Evolutionary conservation across 2,329 filamentous ascomycete species (phyloP).

Genomic region (Botrytis sinoallii): DNA sequence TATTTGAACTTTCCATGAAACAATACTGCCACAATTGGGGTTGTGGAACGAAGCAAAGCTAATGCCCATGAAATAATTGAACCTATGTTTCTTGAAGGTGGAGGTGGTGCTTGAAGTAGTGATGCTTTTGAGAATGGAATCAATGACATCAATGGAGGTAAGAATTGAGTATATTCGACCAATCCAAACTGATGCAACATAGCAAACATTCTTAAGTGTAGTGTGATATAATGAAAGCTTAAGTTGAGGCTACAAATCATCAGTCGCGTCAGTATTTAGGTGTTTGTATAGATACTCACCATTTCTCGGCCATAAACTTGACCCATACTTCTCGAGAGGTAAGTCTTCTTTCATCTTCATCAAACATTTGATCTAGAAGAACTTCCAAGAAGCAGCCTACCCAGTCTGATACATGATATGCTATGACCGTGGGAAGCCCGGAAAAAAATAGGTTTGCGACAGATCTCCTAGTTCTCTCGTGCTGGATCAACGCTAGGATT

Average conservation of each 20-base stretch:
- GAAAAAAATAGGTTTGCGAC: constrained; percentile 29
- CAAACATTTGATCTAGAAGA: constrained; percentile 27
- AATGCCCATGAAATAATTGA: constrained; percentile 26
- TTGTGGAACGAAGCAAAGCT: constrained; percentile 23
- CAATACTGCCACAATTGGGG: constrained; percentile 33
- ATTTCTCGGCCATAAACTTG: constrained; percentile 14
- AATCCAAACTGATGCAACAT: constrained; percentile 37
- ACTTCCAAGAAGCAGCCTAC: constrained; percentile 27
- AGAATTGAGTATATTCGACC: constrained; percentile 20
- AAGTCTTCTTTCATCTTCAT: constrained; percentile 26
- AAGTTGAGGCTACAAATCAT: constrained; percentile 31
- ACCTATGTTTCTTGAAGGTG: constrained; percentile 17
- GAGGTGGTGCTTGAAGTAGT: constrained; percentile 29
- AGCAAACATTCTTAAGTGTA: constrained; percentile 36
- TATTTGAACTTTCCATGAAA: constrained; percentile 30
- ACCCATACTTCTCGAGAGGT: constrained; percentile 21
- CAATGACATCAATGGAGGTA: constrained; percentile 9
- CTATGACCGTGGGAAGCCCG: constrained; percentile 34
- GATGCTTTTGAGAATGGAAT: constrained; percentile 35
- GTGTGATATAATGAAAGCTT: constrained; percentile 29
- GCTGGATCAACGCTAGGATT: constrained; percentile 31
- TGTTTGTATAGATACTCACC: constrained; percentile 22
- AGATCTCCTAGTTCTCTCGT: constrained; percentile 28
- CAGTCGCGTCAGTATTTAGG: neutral
- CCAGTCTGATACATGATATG: constrained; percentile 35